Percentiles rank a stretch among this genome's conserved stretches.
phyloP scores from a whole-genome alignment of 345 rosid species.

The Euclidium syriacum region DNA sequence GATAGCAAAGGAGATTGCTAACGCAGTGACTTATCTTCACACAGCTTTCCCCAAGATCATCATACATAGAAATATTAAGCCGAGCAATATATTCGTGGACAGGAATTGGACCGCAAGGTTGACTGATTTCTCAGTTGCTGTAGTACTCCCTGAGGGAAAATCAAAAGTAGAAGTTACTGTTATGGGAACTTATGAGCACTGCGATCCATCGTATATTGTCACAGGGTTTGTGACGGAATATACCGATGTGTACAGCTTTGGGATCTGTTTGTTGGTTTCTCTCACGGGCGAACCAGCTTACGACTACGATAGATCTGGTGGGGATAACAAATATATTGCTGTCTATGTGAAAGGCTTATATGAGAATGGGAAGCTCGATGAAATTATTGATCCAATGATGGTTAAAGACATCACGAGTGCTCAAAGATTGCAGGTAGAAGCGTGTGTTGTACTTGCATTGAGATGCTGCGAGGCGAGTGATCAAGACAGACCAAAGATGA shows the following conservation, averaged over 20 bases:
- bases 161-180: no score
- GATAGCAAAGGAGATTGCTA: neutral
- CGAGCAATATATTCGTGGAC: slow-evolving; percentile 2
- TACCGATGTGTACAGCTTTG: slow-evolving; percentile 13
- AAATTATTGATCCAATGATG: neutral
- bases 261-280: neutral
- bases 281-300: neutral
- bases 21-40: slow-evolving; percentile 11
- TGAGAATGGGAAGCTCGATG: neutral
- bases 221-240: slow-evolving; percentile 3
- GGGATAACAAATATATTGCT: neutral
- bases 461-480: neutral
- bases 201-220: neutral
- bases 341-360: neutral
- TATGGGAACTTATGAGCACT: neutral
- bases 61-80: slow-evolving; percentile 5
- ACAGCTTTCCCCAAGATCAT: neutral
- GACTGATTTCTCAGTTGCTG: neutral
- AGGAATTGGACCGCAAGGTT: neutral
- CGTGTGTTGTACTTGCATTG: neutral
- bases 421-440: neutral
- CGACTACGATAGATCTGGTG: neutral
- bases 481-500: slow-evolving; percentile 5
- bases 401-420: neutral
- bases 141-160: slow-evolving; percentile 7